phyloP scores from a whole-genome alignment of 139 green algal species.

The Chlorella vulgaris region DNA sequence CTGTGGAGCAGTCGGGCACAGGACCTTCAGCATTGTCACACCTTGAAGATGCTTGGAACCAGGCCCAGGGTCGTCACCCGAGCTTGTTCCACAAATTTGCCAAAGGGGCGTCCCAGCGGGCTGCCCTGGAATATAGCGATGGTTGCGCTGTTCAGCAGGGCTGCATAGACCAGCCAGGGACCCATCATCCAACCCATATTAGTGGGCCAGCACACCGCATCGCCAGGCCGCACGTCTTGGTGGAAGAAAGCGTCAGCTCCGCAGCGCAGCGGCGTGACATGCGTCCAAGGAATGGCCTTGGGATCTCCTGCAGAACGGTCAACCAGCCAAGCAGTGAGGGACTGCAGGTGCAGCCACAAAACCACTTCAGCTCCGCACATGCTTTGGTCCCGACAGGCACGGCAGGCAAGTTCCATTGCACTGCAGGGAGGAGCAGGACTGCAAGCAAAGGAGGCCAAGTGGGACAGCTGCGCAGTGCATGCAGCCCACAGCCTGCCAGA shows the following conservation, averaged over 20 bases:
- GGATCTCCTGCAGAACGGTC: slow-evolving; percentile 73
- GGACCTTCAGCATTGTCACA: neutral
- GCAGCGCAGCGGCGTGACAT: slow-evolving; percentile 81
- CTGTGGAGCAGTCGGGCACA: neutral
- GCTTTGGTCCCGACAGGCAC: too few relatives aligned
- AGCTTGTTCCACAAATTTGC: slow-evolving; percentile 72
- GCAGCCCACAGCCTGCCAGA: neutral
- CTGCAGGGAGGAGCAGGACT: too few relatives aligned
- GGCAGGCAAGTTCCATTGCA: too few relatives aligned
- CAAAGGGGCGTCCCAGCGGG: slow-evolving; percentile 73
- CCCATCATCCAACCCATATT: slow-evolving; percentile 98
- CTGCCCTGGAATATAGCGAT: slow-evolving; percentile 86
- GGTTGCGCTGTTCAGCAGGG: slow-evolving; percentile 83
- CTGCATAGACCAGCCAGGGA: slow-evolving; percentile 89
- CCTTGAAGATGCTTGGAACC: slow-evolving; percentile 83
- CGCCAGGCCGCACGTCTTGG: slow-evolving; percentile 64
- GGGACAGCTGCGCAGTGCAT: neutral
- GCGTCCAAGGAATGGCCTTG: slow-evolving; percentile 94
- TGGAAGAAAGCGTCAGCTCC: slow-evolving; percentile 78
- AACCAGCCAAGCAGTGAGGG: neutral
- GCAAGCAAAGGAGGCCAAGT: too few relatives aligned
- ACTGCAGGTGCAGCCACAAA: too few relatives aligned
- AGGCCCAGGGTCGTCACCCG: slow-evolving; percentile 85
- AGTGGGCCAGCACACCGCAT: slow-evolving; percentile 90
- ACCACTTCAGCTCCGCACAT: too few relatives aligned